Base-by-base conservation (phyloP, 768 basidiomycete genomes). In the Amanita muscaria region DNA sequence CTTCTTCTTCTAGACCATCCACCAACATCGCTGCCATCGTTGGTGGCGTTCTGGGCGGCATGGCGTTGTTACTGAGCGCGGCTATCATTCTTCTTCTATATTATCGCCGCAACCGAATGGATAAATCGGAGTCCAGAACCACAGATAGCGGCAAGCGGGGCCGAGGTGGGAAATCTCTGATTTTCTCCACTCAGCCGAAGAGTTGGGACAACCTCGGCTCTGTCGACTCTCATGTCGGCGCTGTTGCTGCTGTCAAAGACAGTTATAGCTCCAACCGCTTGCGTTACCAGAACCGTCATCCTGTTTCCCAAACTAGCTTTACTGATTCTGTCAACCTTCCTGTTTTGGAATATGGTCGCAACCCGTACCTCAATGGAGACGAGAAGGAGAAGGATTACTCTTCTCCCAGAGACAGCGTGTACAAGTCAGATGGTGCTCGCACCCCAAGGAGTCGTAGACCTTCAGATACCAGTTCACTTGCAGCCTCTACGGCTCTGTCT, bases 11-110 rank as follows among this genome's bases (percentile, higher is more conserved):
- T 2, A 25, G 3, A 3, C 49, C 63, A 9, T 41, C 38, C 12
- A 48, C 59, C 5, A 69, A 70, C 30, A 58, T 60, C 1, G 72
- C 67, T 0, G 64, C 66, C 6, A 72, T 83, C 21, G 70, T 67
- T 4, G 82, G 79, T 2, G 70, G 71, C 19, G 67, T 73, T 15
- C 50, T 80, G 3, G 79, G 74, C 4, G 73, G 65, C 2, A 53
- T 67, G 2, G 69, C 59, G 11, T 43, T 76, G 24, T 33, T 66
- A 6, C 52, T 61, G 22, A 51, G 49, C 4, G 49, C 70, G 16
- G 52, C 64, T 12, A 53, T 62, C 5, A 41, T 67, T 44, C 62
- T 65, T 48, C 46, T 66, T 27, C 64, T 58, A n/a, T n/a, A n/a
- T 27, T 49, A 68, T 27, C 60, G 52, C 48, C 32, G 58, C 39